phyloP scores from a whole-genome alignment of 2,329 filamentous ascomycete genomes.

The Dothistroma septosporum region DNA sequence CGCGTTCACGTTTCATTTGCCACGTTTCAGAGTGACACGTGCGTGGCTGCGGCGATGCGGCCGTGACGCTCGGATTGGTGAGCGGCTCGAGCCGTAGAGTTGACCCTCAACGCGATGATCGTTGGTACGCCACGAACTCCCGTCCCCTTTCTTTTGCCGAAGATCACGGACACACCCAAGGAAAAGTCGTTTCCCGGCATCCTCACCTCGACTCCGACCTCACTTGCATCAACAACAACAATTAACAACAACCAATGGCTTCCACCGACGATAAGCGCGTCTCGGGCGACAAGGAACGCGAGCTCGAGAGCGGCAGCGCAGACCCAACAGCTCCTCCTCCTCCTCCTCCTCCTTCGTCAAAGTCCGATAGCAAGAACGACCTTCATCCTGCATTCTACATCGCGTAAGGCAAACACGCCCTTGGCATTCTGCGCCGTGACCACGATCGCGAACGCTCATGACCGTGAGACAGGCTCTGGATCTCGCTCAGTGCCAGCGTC shows the following conservation, averaged over 20 bases:
- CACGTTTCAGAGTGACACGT: slow-evolving; percentile 1
- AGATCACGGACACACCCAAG: not conserved
- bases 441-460: slow-evolving; percentile 4
- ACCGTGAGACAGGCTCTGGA: slow-evolving; percentile 56
- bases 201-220: not conserved
- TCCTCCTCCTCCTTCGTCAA: slow-evolving; percentile 65
- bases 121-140: not conserved
- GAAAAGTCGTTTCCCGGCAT: too few species aligned
- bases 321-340: slow-evolving; percentile 57
- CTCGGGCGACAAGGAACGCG: slow-evolving; percentile 69
- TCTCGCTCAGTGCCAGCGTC: slow-evolving; percentile 83
- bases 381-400: slow-evolving; percentile 84
- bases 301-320: slow-evolving; percentile 58
- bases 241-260: slow-evolving; percentile 11
- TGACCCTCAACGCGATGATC: too few species aligned
- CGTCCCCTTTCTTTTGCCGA: not conserved
- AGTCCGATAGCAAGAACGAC: slow-evolving; percentile 59
- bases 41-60: not conserved
- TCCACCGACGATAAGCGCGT: slow-evolving; percentile 68
- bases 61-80: not conserved
- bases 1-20: too few species aligned
- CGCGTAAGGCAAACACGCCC: slow-evolving; percentile 44
- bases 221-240: not conserved
- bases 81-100: not conserved
- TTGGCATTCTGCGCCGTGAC: not conserved